Evolutionary conservation across 768 basidiomycete species (phyloP), one percentile per base, ranked within the genome.

Genomic region (Boletus reticuloceps): DNA sequence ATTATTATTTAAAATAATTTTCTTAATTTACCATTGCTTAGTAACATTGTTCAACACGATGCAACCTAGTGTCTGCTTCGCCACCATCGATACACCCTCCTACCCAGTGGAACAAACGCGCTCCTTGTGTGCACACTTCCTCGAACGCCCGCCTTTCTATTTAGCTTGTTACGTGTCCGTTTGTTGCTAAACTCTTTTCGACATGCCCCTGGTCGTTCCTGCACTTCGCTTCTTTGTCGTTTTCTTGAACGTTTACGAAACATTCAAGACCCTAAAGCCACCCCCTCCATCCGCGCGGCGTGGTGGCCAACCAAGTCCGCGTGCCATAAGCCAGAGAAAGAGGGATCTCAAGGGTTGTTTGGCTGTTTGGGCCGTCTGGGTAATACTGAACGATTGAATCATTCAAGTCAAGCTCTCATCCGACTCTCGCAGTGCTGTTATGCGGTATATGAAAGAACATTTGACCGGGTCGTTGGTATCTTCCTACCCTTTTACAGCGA

Each of bases 331-430:
- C 25, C 86, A 87, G 69, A 78, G 91, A 63, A 94, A 94, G 69
- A 81, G 91, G 56, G 83, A 86, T 64, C 87, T 94, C 80, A 94
- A 94, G 69, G 90, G 91, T 19, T 85, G 84, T 66, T 74, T 94
- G 46, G 83, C 89, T 37, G 82, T 93, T 14, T 94, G 92, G 92
- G 77, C 90, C 41, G 84, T 94, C 58, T 94, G 89, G 88, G 91
- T 90, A 73, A 72, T 76, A 70, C 50, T 32, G 32, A 55, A 61
- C 45, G 31, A 39, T 58, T 55, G 46, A 39, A 32, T 56, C 49
- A 37, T 47, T 37, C 27, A 36, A 54, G 41, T 49, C 40, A 42
- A 51, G 37, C 38, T 52, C 61, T 60, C 53, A 63, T 47, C 34
- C 31, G 55, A 58, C 29, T 54, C 53, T 57, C 53, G 43, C 60